Evolutionary conservation across 2,329 filamentous ascomycete genomes (phyloP).

Genomic region (Proliferodiscus dingleyae): DNA sequence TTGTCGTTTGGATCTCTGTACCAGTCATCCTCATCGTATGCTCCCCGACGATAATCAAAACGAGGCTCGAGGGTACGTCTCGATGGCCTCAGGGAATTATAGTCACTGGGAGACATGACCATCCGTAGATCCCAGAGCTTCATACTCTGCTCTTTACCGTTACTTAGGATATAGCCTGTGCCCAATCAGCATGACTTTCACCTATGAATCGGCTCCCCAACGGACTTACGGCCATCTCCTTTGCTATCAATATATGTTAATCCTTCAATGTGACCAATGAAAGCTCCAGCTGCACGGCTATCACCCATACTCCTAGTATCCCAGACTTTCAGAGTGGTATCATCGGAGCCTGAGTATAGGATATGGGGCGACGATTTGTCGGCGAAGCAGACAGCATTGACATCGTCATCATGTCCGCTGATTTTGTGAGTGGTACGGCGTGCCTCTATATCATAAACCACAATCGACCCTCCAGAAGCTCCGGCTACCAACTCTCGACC

Average conservation of each 20-base stretch:
- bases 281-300: slow-evolving; percentile 62
- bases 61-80: slow-evolving; percentile 44
- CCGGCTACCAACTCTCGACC: slow-evolving; percentile 87
- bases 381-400: slow-evolving; percentile 95
- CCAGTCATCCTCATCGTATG: slow-evolving; percentile 61
- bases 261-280: slow-evolving; percentile 62
- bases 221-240: slow-evolving; percentile 51
- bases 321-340: slow-evolving; percentile 93
- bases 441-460: slow-evolving; percentile 89
- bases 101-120: slow-evolving; percentile 71
- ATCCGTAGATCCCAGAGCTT: slow-evolving; percentile 94
- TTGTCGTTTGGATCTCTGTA: slow-evolving; percentile 79
- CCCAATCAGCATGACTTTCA: slow-evolving; percentile 2
- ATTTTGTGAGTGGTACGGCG: slow-evolving; percentile 60
- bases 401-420: slow-evolving; percentile 74
- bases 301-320: slow-evolving; percentile 90
- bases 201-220: background rate
- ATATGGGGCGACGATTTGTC: slow-evolving; percentile 87
- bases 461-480: slow-evolving; percentile 71
- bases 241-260: slow-evolving; percentile 67
- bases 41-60: slow-evolving; percentile 71
- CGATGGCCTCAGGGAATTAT: slow-evolving; percentile 51
- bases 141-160: slow-evolving; percentile 94
- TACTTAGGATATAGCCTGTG: slow-evolving; percentile 73
- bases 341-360: slow-evolving; percentile 92